These are phyloP conservation scores for Neurospora cerealis DNA, from an alignment of 495 filamentous ascomycete species.

Conservation along the genomic window DNA sequence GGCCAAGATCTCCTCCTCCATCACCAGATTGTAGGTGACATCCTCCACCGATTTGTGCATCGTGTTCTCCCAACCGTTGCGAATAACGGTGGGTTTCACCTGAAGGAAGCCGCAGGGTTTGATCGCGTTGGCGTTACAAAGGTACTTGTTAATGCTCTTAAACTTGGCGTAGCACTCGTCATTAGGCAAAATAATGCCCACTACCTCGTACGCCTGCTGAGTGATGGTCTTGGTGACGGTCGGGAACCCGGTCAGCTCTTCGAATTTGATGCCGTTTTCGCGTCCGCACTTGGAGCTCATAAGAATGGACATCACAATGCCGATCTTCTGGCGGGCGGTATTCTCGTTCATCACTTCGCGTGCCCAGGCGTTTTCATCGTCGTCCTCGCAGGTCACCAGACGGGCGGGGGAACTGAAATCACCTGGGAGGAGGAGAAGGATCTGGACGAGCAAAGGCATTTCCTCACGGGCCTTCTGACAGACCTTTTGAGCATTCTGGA, in stretches of 20 bases:
- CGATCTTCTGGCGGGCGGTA: constrained; percentile 1
- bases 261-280: not conserved
- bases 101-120: constrained; percentile 27
- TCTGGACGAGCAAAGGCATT: constrained; percentile 43
- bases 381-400: constrained; percentile 16
- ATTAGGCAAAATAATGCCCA: constrained; percentile 17
- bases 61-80: constrained; percentile 27
- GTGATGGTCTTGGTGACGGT: constrained; percentile 1
- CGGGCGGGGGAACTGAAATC: constrained; percentile 54
- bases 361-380: not conserved
- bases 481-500: constrained; percentile 53
- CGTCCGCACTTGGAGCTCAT: not conserved
- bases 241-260: not conserved
- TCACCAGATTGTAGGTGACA: constrained; percentile 10
- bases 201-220: constrained; percentile 27
- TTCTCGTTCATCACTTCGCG: constrained; percentile 5
- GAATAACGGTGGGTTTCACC: constrained; percentile 25
- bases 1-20: constrained; percentile 41
- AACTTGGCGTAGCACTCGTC: constrained; percentile 8
- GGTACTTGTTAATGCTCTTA: constrained; percentile 14
- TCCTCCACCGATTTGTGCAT: constrained; percentile 7
- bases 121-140: constrained; percentile 1
- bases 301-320: constrained; percentile 9
- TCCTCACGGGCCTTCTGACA: constrained; percentile 63
- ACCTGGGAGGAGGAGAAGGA: constrained; percentile 51